phyloP scores from a whole-genome alignment of 1,139 yeast genomes.

The Debaryomyces coudertii region DNA sequence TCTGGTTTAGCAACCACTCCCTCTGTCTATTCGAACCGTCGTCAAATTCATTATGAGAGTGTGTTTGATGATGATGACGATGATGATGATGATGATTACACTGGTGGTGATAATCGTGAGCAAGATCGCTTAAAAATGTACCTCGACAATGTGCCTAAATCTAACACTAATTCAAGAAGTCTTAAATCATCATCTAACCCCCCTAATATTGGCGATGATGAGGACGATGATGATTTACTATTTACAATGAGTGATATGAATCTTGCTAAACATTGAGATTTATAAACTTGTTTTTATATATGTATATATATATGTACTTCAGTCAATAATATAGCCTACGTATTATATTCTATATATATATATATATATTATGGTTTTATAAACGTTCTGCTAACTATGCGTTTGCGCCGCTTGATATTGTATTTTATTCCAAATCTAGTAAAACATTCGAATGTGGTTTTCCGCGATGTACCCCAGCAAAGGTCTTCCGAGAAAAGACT shows the following conservation, averaged over 20 bases:
- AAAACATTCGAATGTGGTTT: conserved; percentile 1
- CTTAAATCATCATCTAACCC: conserved; percentile 10
- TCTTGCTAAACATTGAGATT: conserved; percentile 31
- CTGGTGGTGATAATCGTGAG: conserved; percentile 4
- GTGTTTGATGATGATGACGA: conserved; percentile 59
- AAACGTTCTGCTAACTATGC: no score
- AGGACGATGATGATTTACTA: conserved; percentile 73
- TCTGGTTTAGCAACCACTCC: conserved; percentile 45
- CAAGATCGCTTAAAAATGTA: conserved; percentile 2
- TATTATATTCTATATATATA: not conserved
- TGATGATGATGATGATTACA: conserved; percentile 30
- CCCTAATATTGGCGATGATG: conserved; percentile 36
- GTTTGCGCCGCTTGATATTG: no score
- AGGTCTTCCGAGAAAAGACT: not conserved
- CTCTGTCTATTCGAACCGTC: conserved; percentile 29
- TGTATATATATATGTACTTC: conserved; percentile 3
- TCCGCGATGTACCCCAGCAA: conserved; percentile 9
- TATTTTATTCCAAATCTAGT: not conserved
- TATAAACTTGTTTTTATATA: not conserved
- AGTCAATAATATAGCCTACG: not conserved
- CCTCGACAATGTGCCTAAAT: not conserved
- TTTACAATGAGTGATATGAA: conserved; percentile 94
- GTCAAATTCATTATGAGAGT: conserved; percentile 46
- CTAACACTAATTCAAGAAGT: conserved; percentile 3
- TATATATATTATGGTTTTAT: no score